Evolutionary conservation across 2,329 filamentous ascomycete genomes (phyloP).

Genomic region (Claviceps sp.): DNA sequence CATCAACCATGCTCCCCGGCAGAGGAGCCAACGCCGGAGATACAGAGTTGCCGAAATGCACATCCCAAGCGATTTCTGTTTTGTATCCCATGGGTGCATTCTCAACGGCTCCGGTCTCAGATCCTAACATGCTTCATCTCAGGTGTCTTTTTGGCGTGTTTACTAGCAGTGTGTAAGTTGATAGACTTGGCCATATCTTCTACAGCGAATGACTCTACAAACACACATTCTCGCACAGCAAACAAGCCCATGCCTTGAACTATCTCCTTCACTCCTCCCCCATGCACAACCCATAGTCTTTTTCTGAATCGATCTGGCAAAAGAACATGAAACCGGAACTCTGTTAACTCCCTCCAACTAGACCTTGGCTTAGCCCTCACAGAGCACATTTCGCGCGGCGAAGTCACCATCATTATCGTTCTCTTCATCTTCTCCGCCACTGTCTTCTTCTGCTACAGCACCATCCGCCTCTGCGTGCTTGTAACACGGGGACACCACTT

Average conservation of each 20-base stretch:
- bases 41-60: not conserved
- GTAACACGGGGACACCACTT: constrained; percentile 34
- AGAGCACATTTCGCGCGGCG: constrained; percentile 46
- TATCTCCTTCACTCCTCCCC: not conserved
- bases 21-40: not conserved
- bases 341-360: constrained; percentile 19
- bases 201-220: not conserved
- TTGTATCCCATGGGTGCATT: constrained; percentile 43
- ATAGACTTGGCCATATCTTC: not conserved
- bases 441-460: constrained; percentile 68
- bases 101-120: constrained; percentile 38
- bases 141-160: constrained; percentile 43
- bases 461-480: constrained; percentile 61
- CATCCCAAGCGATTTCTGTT: constrained; percentile 31
- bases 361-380: constrained; percentile 63
- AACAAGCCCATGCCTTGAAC: not conserved
- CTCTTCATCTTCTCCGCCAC: constrained; percentile 61
- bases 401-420: constrained; percentile 70
- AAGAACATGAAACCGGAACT: not conserved
- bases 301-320: not conserved
- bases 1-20: not conserved
- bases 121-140: constrained; percentile 51
- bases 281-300: not conserved
- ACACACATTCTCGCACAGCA: not conserved
- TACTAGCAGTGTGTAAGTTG: constrained; percentile 53